Base-by-base conservation (phyloP, 371 early-diverging fungal species). In the Mucor sp. region DNA sequence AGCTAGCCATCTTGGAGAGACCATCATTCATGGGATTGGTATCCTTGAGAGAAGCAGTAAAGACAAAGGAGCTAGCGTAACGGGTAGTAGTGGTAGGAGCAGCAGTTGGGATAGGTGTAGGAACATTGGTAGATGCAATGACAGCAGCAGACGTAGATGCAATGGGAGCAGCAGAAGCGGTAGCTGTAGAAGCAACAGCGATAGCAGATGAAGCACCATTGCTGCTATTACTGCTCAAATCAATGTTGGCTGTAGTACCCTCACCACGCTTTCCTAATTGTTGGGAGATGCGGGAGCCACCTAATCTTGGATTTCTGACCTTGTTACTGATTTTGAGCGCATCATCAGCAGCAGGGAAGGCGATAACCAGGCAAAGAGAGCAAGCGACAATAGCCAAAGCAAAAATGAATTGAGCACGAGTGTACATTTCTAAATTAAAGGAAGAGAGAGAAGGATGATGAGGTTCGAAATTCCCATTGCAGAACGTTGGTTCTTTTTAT, bases 121-220 rank as follows among this genome's bases (percentile, higher is more conserved):
- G 55, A 58, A 56, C 55, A 47, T 41, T 41, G 14, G 41, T 41
- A 41, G 41, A 15, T 11, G 25, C 21, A 14, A 55, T 41, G 39
- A 61, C 30, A 44, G 74, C 28, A 28, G 67, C 60, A 28, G 62
- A 61, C 43, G 68, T 14, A 25, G 50, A 27, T 27, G 25, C 25
- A 53, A 53, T 27, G 5, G 28, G 53, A 53, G 53, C 53, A 43
- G 39, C 11, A 61, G 19, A 19, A 32, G 23, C 23, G 37, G 48
- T 15, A 19, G 39, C 21, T 3, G 55, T 37, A 63, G 63, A 33
- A 21, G 60, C 37, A 39, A 15, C 47, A 2, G 30, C 47, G 47
- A 23, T 32, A 23, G 14, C 6, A 25, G 55, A 15, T 15, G 60
- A 7, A 9, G 23, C 21, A 47, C 3, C 6, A 47, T 9, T 21